Base-by-base conservation (phyloP, 371 early-diverging fungal species). In the Apophysomyces sp. region DNA sequence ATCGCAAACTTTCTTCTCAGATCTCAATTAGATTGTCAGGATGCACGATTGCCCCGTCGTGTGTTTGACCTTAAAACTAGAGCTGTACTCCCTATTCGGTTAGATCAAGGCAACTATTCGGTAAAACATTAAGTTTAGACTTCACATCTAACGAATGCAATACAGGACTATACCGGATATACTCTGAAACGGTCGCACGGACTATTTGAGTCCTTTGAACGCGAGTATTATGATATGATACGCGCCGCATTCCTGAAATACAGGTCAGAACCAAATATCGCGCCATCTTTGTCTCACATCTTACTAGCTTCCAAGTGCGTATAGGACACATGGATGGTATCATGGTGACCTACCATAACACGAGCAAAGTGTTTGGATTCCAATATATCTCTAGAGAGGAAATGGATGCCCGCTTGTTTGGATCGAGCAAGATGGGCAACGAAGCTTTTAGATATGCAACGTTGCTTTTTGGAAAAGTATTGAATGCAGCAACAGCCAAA, bases 291-390 rank as follows among this genome's bases (percentile, higher is more conserved):
- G 27, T 40, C 39, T 36, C 3, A 13, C 28, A 7, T 30, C 53
- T 15, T 28, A 12, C 1, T 18, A 86, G 88, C 73, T 90, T 96
- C 57, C 98, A 98, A 75, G 94, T 89, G 5, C 89, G 96, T 4
- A 94, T 98, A 55, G 98, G 98, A 0, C 85, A 91, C 59, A 98
- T 98, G 98, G 97, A 97, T 69, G 98, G 98, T 4, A 88, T 97
- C 24, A 83, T 98, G 66, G 95, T 98, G 0, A 87, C 92, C 0
- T 97, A 93, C 71, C 98, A 98, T 78, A 98, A 95, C 69, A 95
- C 96, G 1, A 78, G 84, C 12, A 80, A 86, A 60, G 84, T 97
- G 34, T 96, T 95, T 86, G 98, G 98, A 24, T 98, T 98, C 74
- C 94, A 98, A 74, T 98, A 97, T 65, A 84, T 98, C 2, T 81